A percentile compares a stretch with the other conserved stretches of the same genome.
phyloP scores from a whole-genome alignment of 1,284 basidiomycete species.

The Vanrija sp. region DNA sequence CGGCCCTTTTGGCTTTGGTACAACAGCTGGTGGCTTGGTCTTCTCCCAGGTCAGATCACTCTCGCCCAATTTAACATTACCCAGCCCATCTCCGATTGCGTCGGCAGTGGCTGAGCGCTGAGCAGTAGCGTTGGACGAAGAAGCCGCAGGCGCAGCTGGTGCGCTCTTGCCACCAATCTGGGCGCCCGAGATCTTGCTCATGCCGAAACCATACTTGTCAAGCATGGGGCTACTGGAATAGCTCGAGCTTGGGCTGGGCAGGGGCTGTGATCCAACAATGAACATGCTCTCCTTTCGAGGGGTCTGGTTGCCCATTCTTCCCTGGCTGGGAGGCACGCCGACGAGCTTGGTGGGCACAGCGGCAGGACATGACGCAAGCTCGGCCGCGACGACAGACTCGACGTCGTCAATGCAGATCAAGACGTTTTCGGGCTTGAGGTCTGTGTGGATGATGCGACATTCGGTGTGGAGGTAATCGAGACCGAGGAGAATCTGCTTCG shows the following conservation, averaged over 20 bases:
- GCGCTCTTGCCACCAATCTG: constrained; percentile 24
- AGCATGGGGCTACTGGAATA: constrained; percentile 73
- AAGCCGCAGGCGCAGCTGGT: constrained; percentile 7
- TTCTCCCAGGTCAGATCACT: constrained; percentile 58
- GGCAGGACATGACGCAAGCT: constrained; percentile 61
- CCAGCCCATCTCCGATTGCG: constrained; percentile 55
- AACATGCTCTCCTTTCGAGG: constrained; percentile 81
- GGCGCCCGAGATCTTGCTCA: constrained; percentile 62
- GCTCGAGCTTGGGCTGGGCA: constrained; percentile 72
- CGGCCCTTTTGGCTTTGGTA: constrained; percentile 56
- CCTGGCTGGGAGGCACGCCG: constrained; percentile 91
- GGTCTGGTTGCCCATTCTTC: constrained; percentile 94
- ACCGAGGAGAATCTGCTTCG: constrained; percentile 91
- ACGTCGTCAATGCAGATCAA: constrained; percentile 97
- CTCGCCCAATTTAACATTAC: constrained; percentile 61
- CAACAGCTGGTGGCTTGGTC: constrained; percentile 45
- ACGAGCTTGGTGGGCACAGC: constrained; percentile 74
- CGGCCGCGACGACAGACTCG: constrained; percentile 84
- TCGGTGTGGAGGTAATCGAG: constrained; percentile 97
- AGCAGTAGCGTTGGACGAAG: not conserved
- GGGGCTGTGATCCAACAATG: constrained; percentile 90
- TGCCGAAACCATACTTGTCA: constrained; percentile 87
- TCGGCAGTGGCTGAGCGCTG: constrained; percentile 55
- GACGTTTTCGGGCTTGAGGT: constrained; percentile 98
- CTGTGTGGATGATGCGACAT: constrained; percentile 93